Evolutionary conservation across 352 stramenopile species (phyloP).

Genomic region (Aphanomyces euteiches): DNA sequence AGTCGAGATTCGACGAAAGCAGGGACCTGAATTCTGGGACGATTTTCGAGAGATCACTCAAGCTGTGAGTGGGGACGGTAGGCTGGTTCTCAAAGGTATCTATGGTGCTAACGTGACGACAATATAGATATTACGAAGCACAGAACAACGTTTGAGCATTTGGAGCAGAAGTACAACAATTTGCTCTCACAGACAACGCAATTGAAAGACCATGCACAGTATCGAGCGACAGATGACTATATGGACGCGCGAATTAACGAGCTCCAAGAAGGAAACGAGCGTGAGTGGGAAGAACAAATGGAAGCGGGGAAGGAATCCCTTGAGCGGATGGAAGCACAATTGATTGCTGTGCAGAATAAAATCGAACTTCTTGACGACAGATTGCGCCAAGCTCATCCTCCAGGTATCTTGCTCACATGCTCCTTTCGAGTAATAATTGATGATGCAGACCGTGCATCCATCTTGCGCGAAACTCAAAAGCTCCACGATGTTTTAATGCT

Average conservation of each 20-base stretch:
- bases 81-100: no score
- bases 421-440: background rate
- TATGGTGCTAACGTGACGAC: background rate
- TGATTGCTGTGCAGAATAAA: conserved; percentile 39
- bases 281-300: conserved; percentile 59
- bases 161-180: conserved; percentile 6
- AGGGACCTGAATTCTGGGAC: conserved; percentile 16
- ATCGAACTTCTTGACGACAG: background rate
- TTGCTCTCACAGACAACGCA: background rate
- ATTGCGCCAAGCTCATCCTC: background rate
- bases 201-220: background rate
- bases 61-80: background rate
- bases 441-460: conserved; percentile 3
- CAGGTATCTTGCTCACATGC: background rate
- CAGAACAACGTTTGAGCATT: background rate
- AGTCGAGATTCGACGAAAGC: conserved; percentile 8
- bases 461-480: conserved; percentile 33
- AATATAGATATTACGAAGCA: conserved; percentile 16
- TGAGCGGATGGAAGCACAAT: conserved; percentile 50
- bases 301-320: conserved; percentile 45
- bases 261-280: conserved; percentile 55
- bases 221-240: conserved; percentile 8
- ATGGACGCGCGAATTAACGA: conserved; percentile 39
- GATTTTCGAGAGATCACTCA: conserved; percentile 10
- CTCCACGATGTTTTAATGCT: conserved; percentile 49